A percentile compares a stretch with the other conserved stretches of the same genome.
Evolutionary conservation across 306 rosid genomes (phyloP).

Genomic region (Cucurbita ficifolia): DNA sequence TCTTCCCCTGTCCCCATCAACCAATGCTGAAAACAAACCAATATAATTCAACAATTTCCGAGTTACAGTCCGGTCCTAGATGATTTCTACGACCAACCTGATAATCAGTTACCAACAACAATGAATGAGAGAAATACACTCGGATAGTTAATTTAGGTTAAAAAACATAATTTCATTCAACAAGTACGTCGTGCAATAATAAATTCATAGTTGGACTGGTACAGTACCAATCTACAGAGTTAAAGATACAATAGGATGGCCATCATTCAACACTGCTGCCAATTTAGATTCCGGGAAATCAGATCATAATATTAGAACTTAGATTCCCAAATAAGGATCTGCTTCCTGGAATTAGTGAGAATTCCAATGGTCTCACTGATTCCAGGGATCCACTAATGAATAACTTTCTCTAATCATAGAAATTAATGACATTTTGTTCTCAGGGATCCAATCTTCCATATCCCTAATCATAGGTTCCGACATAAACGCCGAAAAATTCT

Average conservation of each 20-base stretch:
- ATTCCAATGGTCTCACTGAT: not conserved
- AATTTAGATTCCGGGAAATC: not conserved
- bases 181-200: not conserved
- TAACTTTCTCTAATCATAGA: not conserved
- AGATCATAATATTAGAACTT: not conserved
- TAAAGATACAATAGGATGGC: not conserved
- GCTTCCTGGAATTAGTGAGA: not conserved
- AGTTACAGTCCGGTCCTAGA: constrained; percentile 7
- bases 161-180: not conserved
- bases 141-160: not conserved
- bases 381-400: not conserved
- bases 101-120: constrained; percentile 3
- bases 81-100: constrained; percentile 18
- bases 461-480: not conserved
- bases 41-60: constrained; percentile 9
- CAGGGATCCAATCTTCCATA: not conserved
- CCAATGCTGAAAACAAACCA: constrained; percentile 14
- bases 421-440: not conserved
- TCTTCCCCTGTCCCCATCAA: constrained; percentile 92
- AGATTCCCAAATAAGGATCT: not conserved
- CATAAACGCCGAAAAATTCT: not conserved
- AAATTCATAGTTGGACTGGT: not conserved
- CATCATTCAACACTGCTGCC: not conserved
- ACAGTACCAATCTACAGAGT: not conserved
- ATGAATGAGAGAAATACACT: not conserved